A percentile compares a stretch with the other conserved stretches of the same genome.
These are phyloP conservation scores for Stephania yunnanensis DNA, from an alignment of 164 flowering plant genomes.

Conservation along the genomic window DNA sequence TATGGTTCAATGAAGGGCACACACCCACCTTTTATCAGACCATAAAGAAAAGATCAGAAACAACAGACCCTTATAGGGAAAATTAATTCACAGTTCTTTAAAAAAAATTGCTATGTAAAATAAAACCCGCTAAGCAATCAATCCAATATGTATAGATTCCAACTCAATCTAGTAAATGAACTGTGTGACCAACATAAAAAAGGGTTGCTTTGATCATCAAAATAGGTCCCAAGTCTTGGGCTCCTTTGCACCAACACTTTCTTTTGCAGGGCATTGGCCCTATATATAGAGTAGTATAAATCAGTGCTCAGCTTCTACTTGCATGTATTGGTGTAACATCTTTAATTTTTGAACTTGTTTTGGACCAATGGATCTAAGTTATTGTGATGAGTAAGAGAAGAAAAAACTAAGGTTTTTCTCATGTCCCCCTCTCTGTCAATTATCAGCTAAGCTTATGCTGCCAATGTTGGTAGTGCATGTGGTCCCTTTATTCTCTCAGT, in stretches of 20 bases:
- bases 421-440: neutral
- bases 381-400: neutral
- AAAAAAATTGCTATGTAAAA: neutral
- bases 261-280: neutral
- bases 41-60: neutral
- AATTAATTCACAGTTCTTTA: neutral
- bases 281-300: neutral
- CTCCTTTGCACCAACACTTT: neutral
- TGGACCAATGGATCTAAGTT: neutral
- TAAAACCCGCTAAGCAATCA: neutral
- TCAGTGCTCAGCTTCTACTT: neutral
- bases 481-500: neutral
- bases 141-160: neutral
- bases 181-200: neutral
- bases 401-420: neutral
- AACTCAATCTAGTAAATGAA: neutral
- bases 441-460: neutral
- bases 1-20: neutral
- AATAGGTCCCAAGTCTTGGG: neutral
- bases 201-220: constrained; percentile 2
- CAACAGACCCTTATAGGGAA: neutral
- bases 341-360: neutral
- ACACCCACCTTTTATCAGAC: neutral
- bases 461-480: neutral
- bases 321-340: neutral